Conservation (phyloP, 2,329 filamentous ascomycete species). For the Escovopsis sp. region DNA sequence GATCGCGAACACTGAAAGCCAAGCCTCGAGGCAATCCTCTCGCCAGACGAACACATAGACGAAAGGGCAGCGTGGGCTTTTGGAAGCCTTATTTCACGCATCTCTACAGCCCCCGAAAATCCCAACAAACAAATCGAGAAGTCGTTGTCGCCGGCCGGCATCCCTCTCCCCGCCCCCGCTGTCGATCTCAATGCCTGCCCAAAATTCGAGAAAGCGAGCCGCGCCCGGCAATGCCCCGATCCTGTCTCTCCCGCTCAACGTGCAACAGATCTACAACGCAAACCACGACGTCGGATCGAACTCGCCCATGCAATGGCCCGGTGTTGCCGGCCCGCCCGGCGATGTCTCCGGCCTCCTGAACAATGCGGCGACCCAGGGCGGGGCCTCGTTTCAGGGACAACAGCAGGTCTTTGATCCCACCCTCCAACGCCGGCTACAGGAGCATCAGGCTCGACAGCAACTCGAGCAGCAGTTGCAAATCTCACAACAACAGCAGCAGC, state of each 20-base stretch:
- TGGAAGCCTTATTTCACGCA: too few relatives aligned
- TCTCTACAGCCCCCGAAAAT: too few relatives aligned
- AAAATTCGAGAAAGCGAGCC: slow-evolving; percentile 52
- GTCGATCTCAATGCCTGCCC: slow-evolving; percentile 26
- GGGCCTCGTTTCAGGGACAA: slow-evolving; percentile 18
- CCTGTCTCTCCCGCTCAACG: slow-evolving; percentile 34
- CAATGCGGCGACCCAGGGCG: slow-evolving; percentile 14
- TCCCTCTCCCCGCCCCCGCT: not conserved
- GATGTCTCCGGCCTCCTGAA: slow-evolving; percentile 25
- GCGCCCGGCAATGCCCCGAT: slow-evolving; percentile 57
- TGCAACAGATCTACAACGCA: slow-evolving; percentile 31
- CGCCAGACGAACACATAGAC: too few relatives aligned
- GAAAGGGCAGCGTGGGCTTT: too few relatives aligned
- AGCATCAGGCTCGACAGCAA: too few relatives aligned
- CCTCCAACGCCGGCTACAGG: not conserved
- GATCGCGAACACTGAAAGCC: too few relatives aligned
- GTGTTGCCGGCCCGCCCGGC: slow-evolving; percentile 10
- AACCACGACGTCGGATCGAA: slow-evolving; percentile 29
- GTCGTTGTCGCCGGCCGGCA: too few relatives aligned
- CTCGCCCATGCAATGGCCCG: slow-evolving; percentile 31
- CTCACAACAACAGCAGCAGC: too few relatives aligned
- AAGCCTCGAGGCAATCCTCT: too few relatives aligned
- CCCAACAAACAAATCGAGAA: too few relatives aligned
- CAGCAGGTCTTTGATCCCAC: too few relatives aligned
- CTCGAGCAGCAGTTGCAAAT: too few relatives aligned